Percentiles rank a stretch among this genome's conserved stretches.
phyloP scores from a whole-genome alignment of 2,329 filamentous ascomycete species.

The Penicillium vulpinum region DNA sequence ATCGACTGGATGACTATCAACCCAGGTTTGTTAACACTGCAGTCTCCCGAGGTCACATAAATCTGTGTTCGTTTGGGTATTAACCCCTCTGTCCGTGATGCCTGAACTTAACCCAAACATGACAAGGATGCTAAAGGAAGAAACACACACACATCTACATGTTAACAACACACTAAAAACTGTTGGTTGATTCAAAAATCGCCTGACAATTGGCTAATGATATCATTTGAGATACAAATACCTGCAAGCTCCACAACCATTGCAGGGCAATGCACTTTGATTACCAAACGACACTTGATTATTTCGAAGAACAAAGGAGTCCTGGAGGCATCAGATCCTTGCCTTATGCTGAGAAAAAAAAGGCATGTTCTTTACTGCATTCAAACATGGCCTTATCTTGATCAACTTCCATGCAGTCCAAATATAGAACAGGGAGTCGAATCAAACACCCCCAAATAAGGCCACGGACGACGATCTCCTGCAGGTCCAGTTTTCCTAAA shows the following conservation, averaged over 20 bases:
- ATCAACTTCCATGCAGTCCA: conserved; percentile 15
- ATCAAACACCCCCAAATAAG: conserved; percentile 8
- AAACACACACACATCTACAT: not conserved
- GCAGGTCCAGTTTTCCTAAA: conserved; percentile 12
- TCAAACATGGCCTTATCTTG: conserved; percentile 3
- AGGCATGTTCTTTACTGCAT: conserved; percentile 5
- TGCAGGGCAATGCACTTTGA: not conserved
- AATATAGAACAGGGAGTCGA: conserved; percentile 20
- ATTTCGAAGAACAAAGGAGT: not conserved
- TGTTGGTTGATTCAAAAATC: not conserved
- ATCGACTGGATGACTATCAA: not conserved
- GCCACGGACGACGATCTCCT: conserved; percentile 9
- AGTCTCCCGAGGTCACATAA: not conserved
- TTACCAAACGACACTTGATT: not conserved
- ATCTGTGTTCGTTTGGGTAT: not conserved
- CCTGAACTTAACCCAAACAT: not conserved
- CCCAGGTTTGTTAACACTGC: not conserved
- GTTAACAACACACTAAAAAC: not conserved
- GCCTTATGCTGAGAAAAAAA: not conserved
- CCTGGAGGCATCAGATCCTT: not conserved
- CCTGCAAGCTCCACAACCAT: not conserved
- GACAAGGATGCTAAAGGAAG: not conserved
- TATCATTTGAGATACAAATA: not conserved
- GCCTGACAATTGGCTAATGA: conserved; percentile 4
- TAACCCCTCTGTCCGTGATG: not conserved